Evolutionary conservation across 441 rosid species (phyloP).

Genomic region (Jatropha multifida): DNA sequence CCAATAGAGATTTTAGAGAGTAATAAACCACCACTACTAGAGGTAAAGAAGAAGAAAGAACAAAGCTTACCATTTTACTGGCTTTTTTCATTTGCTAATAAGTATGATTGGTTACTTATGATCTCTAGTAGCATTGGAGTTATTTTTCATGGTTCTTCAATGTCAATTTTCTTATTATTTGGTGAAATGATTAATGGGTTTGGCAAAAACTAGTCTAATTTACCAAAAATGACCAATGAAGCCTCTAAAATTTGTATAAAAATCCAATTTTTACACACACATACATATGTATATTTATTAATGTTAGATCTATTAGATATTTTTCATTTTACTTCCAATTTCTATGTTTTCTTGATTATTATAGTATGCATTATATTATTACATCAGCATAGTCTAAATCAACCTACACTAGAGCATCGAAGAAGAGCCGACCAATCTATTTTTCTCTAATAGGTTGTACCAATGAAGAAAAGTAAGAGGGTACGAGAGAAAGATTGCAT

Average conservation of each 20-base stretch:
- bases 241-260: conserved; percentile 55
- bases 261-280: not conserved
- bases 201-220: conserved; percentile 89
- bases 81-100: conserved; percentile 92
- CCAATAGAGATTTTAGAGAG: conserved; percentile 50
- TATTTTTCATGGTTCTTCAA: conserved; percentile 84
- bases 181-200: conserved; percentile 98
- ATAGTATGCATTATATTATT: too few species aligned
- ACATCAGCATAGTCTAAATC: too few species aligned
- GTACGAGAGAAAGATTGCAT: too few species aligned
- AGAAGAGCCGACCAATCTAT: too few species aligned
- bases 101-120: conserved; percentile 77
- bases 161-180: conserved; percentile 89
- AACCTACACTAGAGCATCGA: too few species aligned
- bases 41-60: conserved; percentile 94
- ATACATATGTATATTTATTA: too few species aligned
- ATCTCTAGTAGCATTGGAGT: conserved; percentile 79
- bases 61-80: conserved; percentile 84
- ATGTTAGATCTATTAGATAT: too few species aligned
- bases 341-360: too few species aligned
- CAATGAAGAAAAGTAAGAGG: too few species aligned
- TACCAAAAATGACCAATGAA: conserved; percentile 81
- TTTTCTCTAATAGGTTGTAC: too few species aligned
- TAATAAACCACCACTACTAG: conserved; percentile 44
- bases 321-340: too few species aligned